Percentiles rank a stretch among this genome's conserved stretches.
phyloP scores from a whole-genome alignment of 2,329 filamentous ascomycete species.

The Pestalotiopsis sp. region DNA sequence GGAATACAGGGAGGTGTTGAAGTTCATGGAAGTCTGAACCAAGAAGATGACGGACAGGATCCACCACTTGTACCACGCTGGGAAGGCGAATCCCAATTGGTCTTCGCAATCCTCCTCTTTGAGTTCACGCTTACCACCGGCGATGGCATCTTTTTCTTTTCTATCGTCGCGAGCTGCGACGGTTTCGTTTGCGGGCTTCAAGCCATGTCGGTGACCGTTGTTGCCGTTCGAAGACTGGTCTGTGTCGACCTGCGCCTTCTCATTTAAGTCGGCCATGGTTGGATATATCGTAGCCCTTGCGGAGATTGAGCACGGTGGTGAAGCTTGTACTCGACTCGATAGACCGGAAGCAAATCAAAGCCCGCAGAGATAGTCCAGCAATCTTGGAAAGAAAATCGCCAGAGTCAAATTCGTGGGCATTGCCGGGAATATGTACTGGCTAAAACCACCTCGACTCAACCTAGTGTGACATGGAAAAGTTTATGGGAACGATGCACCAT shows the following conservation, averaged over 20 bases:
- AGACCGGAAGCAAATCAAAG: neutral
- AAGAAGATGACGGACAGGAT: conserved; percentile 75
- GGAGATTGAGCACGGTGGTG: neutral
- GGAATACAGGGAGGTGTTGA: conserved; percentile 76
- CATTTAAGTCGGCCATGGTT: conserved; percentile 1
- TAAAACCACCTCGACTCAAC: neutral
- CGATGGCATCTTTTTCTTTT: conserved; percentile 7
- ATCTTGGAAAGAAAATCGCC: neutral
- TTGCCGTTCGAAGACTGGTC: neutral
- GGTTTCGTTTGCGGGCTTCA: conserved; percentile 12
- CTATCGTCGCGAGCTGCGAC: conserved; percentile 10
- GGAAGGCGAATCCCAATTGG: conserved; percentile 65
- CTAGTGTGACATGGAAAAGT: conserved; percentile 3
- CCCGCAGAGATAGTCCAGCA: neutral
- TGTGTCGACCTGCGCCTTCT: neutral
- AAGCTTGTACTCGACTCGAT: neutral
- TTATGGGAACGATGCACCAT: neutral
- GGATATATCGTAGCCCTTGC: neutral
- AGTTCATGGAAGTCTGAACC: conserved; percentile 78
- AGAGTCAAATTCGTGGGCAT: neutral
- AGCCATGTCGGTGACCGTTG: neutral
- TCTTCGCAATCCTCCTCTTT: conserved; percentile 60
- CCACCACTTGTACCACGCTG: conserved; percentile 69
- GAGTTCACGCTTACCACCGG: conserved; percentile 28
- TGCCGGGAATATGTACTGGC: conserved; percentile 6